phyloP scores from a whole-genome alignment of 495 filamentous ascomycete species.

The Niebla homalea region DNA sequence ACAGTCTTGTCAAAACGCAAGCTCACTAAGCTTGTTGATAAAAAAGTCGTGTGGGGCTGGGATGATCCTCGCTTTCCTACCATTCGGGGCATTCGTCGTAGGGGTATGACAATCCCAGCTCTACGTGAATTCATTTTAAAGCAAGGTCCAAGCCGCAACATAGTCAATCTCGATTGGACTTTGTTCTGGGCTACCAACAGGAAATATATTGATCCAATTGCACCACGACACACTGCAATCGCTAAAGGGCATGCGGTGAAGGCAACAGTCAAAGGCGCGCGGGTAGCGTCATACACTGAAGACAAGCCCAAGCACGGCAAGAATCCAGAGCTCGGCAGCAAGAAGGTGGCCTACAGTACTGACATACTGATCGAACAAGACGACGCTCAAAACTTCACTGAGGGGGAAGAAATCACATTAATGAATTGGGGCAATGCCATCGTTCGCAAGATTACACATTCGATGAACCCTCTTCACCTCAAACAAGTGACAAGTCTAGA shows the following conservation, averaged over 20 bases:
- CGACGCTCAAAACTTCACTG: constrained; percentile 67
- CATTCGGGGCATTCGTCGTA: constrained; percentile 71
- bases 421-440: constrained; percentile 96
- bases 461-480: constrained; percentile 31
- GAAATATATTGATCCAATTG: constrained; percentile 84
- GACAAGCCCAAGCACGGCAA: constrained; percentile 79
- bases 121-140: constrained; percentile 86
- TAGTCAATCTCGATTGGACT: constrained; percentile 83
- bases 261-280: constrained; percentile 55
- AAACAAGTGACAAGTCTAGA: constrained; percentile 49
- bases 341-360: constrained; percentile 66
- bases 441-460: constrained; percentile 56
- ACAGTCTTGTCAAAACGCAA: constrained; percentile 91
- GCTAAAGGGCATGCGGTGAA: constrained; percentile 51
- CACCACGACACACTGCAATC: constrained; percentile 74
- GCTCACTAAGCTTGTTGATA: constrained; percentile 82
- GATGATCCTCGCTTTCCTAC: constrained; percentile 93
- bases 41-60: constrained; percentile 81
- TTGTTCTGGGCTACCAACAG: constrained; percentile 91
- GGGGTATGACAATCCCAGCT: constrained; percentile 84
- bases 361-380: constrained; percentile 71
- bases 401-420: constrained; percentile 83
- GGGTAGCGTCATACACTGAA: constrained; percentile 47
- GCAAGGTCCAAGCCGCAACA: constrained; percentile 80
- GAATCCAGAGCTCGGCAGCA: constrained; percentile 68